Base-by-base conservation (phyloP, 257 asterid species). In the Ocimum tenuiflorum region DNA sequence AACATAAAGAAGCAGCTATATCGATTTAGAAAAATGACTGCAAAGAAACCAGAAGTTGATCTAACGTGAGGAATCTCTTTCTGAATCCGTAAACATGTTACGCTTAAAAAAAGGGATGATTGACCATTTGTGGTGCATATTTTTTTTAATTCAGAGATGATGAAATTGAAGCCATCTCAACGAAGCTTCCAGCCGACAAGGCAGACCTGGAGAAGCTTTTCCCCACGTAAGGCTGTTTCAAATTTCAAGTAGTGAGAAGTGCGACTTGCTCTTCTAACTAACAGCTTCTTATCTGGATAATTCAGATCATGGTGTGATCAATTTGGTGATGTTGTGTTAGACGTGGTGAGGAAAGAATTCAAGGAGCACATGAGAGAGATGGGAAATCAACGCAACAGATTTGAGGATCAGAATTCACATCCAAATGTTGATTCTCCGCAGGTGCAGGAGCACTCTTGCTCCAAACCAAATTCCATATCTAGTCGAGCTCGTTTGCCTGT, bases 131-230 rank as follows among this genome's bases (percentile, higher is more conserved):
- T 46, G 5, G 15, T 3, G 53, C 33, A 6, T 17, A 17, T n/a
- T n/a, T 36, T 18, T 23, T 3, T 59, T 36, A 17, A 52, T 22
- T 19, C 79, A 87, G 95, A 65, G 86, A 87, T 66, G 90, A 85
- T 46, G 83, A 90, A 55, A 81, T 90, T 53, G 95, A 90, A 78
- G 86, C 77, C n/a, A 82, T 90, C 67, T 84, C 97, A 36, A 86
- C 84, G 29, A 79, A 85, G 84, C 90, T 90, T 69, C 96, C 96
- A 18, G 91, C 76, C 18, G 90, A 88, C 72, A 81, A 73, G 73
- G 88, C 77, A 39, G 97, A 90, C 75, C 76, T 90, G 36, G 75
- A 51, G 49, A 75, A 48, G 78, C 53, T 75, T 69, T 82, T 87
- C 38, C 77, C 97, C 36, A 84, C 78, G 97, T 85, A 82, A 83